Base-by-base conservation (phyloP, 176 grass and related monocot species). In the Pontederia crassipes region DNA sequence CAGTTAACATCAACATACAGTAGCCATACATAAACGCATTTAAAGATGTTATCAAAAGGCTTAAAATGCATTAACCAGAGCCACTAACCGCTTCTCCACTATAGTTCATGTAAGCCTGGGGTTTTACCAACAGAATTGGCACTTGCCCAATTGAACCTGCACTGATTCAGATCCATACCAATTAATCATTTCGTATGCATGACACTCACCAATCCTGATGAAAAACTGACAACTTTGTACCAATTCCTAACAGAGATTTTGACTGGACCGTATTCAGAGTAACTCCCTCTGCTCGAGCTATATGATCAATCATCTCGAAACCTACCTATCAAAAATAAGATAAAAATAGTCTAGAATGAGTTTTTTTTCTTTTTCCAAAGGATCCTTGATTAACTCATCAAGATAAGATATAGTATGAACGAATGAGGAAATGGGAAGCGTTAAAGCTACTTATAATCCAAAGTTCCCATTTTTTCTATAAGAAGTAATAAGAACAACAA, bases 51-150 rank as follows among this genome's bases (percentile, higher is more conserved):
- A 26, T 5, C 8, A 20, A 50, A 65, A 65, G 0, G 62, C 50
- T 9, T 26, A 65, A 14, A 26, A 65, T 7, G 6, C 32, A 40
- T 40, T 40, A 40, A 40, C 6, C 32, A 40, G 32, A 40, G 6
- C 32, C 32, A 89, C 86, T 85, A 51, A 89, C 88, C 51, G 81
- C 78, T 77, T 98, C 93, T 35, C 84, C 84, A 11, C 82, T 81
- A 74, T 88, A 98, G 74, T 98, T 98, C 81, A 92, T 89, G 68
- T 98, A 98, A 46, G 88, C 76, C 35, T 98, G 88, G 17, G 94
- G 94, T 73, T 98, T 92, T 73, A 86, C 82, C 71, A 93, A 55
- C 64, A 89, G 70, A 75, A 92, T 74, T 62, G 93, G 88, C 26
- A 98, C 84, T 58, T 83, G 68, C n/a, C 94, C 84, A 66, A 98